Evolutionary conservation across 2,329 filamentous ascomycete genomes (phyloP), one percentile per base, ranked within the genome.

Genomic region (Ophiostoma angusticollis): DNA sequence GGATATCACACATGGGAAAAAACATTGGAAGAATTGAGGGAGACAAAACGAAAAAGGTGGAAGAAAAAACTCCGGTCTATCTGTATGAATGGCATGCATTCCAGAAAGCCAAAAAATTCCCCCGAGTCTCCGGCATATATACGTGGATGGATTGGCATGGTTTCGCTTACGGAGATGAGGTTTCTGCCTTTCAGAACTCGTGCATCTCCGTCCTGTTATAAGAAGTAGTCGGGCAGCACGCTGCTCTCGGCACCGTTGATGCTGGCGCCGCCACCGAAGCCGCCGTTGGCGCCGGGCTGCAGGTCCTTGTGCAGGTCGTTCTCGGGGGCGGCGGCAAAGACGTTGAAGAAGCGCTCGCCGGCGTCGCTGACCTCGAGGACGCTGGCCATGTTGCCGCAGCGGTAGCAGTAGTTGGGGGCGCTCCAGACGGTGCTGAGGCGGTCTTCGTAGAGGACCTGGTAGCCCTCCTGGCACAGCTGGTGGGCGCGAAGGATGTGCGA

Each of bases 401-500:
- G 72, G 58, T 94, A 94, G 61, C 84, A 93, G 62, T 93, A 93
- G 53, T 93, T 98, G 2, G 91, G 91, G 5, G 91, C 91, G 57
- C 86, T 95, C 91, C 91, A 98, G 6, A 98, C 91, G 1, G 91
- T 98, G 58, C 85, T 94, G 27, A 98, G 64, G 13, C 81, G 75
- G 60, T 96, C 89, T 53, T 96, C 89, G 58, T 94, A 98, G 13
- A 98, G 74, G 33, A 96, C 83, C 62, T 96, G 91, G 59, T 89
- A 98, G 1, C 91, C 91, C 63, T 98, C 91, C 59, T 98, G 91
- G 58, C 91, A 98, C 5, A 98, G 73, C 64, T 98, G 91, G 60
- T 98, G 91, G n/a, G 91, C 91, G 18, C 91, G 83, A 41, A 98
- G 68, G 47, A 98, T 98, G 59, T 98, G 91, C 23, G 81, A 89